A percentile compares a stretch with the other conserved stretches of the same genome.
These are phyloP conservation scores for Boletus reticulatus DNA, from an alignment of 768 basidiomycete genomes.

Conservation along the genomic window DNA sequence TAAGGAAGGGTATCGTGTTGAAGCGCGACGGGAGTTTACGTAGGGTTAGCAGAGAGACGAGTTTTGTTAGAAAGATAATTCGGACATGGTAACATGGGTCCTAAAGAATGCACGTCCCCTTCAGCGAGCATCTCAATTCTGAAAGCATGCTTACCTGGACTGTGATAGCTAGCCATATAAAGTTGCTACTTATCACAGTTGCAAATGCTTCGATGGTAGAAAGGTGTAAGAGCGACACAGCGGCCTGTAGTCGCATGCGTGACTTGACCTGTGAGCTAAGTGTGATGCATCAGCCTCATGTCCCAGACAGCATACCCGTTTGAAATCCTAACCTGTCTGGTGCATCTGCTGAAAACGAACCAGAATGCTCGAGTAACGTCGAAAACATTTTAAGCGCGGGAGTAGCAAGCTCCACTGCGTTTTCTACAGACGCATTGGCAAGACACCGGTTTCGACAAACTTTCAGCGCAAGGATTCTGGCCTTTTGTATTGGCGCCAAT, in stretches of 20 bases:
- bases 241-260: conserved; percentile 82
- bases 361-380: conserved; percentile 65
- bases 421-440: conserved; percentile 56
- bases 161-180: conserved; percentile 66
- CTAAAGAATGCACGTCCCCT: conserved; percentile 36
- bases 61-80: conserved; percentile 70
- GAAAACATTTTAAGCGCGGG: conserved; percentile 78
- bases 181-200: conserved; percentile 53
- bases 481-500: conserved; percentile 54
- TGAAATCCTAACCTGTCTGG: conserved; percentile 45
- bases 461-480: conserved; percentile 77
- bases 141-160: conserved; percentile 62
- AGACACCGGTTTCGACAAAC: conserved; percentile 80
- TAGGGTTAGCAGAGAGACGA: conserved; percentile 58
- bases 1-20: conserved; percentile 84
- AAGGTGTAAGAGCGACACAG: conserved; percentile 76
- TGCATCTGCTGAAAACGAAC: conserved; percentile 58
- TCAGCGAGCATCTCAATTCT: neutral
- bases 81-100: conserved; percentile 90
- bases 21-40: conserved; percentile 69
- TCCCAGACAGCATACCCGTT: neutral
- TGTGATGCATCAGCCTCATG: conserved; percentile 10
- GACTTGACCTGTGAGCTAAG: conserved; percentile 61
- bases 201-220: conserved; percentile 58
- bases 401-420: conserved; percentile 62